Evolutionary conservation across 1,139 yeast genomes (phyloP).

Genomic region (Diutina scorzettiae): DNA sequence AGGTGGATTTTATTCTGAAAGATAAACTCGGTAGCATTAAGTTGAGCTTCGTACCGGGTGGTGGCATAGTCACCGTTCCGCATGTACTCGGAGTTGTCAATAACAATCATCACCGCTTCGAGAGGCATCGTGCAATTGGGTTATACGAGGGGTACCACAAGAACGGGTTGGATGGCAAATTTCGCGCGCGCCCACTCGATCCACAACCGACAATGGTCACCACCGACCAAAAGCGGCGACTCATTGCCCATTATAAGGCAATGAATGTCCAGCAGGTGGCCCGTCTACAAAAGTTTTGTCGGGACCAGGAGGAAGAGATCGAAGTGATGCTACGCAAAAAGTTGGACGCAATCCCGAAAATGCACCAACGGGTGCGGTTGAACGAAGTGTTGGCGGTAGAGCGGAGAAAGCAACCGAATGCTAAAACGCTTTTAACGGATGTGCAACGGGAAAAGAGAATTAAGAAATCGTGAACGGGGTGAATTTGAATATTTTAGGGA

Average conservation of each 20-base stretch:
- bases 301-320: neutral
- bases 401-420: neutral
- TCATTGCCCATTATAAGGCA: neutral
- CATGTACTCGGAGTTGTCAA: constrained; percentile 93
- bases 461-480: no score
- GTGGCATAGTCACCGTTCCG: constrained; percentile 91
- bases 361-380: neutral
- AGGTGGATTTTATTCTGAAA: constrained; percentile 79
- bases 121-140: constrained; percentile 76
- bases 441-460: neutral
- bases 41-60: constrained; percentile 85
- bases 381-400: constrained; percentile 1
- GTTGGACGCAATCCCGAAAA: neutral
- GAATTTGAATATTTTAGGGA: no score
- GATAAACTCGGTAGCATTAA: constrained; percentile 81
- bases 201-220: neutral
- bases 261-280: neutral
- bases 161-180: no score
- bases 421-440: neutral
- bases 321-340: neutral
- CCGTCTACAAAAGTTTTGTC: neutral
- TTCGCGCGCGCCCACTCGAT: no score
- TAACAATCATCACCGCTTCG: constrained; percentile 91
- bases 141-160: no score
- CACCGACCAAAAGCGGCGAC: neutral